Percentiles rank a stretch among this genome's conserved stretches.
These are phyloP conservation scores for Ganoderma meredithae DNA, from an alignment of 1,284 basidiomycete genomes.

Conservation along the genomic window DNA sequence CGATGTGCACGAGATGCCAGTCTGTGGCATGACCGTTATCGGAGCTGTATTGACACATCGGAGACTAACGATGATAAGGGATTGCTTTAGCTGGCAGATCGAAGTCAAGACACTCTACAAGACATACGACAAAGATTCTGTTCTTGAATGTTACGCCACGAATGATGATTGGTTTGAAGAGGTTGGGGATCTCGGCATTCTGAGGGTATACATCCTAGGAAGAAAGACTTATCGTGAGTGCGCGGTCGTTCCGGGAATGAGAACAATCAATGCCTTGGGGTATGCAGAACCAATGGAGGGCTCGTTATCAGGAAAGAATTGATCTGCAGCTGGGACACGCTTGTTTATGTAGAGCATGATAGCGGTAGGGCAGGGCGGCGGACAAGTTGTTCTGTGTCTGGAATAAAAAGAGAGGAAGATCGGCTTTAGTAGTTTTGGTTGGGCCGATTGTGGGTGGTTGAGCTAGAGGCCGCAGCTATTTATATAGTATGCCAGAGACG, in stretches of 20 bases:
- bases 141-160: constrained; percentile 75
- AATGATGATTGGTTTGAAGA: constrained; percentile 77
- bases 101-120: no score
- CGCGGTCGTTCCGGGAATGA: not conserved
- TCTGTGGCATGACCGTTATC: constrained; percentile 77
- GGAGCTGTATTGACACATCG: constrained; percentile 83
- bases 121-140: constrained; percentile 62
- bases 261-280: constrained; percentile 42
- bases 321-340: constrained; percentile 53
- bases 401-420: not conserved
- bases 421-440: not conserved
- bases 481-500: not conserved
- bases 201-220: constrained; percentile 50
- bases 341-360: constrained; percentile 50
- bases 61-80: constrained; percentile 56
- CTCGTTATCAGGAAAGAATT: constrained; percentile 69
- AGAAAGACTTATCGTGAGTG: not conserved
- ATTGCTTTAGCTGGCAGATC: not conserved
- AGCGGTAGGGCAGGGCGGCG: not conserved
- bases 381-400: not conserved
- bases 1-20: constrained; percentile 80
- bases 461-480: not conserved
- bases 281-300: constrained; percentile 63
- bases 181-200: constrained; percentile 56
- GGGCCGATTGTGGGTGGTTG: not conserved